phyloP scores from a whole-genome alignment of 1,284 basidiomycete species.

The Cryptococcus sp. region DNA sequence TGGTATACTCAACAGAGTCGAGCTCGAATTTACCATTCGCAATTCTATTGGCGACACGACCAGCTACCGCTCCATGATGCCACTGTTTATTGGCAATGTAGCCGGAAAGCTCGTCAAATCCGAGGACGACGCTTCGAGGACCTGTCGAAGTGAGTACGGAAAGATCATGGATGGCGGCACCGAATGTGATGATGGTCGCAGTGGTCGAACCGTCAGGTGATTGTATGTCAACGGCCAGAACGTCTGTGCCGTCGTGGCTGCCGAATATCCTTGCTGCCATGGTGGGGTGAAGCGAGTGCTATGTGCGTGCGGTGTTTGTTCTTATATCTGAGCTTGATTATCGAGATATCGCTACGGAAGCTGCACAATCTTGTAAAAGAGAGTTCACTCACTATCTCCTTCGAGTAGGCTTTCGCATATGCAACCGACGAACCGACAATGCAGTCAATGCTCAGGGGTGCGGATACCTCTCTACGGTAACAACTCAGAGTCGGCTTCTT shows the following conservation, averaged over 20 bases:
- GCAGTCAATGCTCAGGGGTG: too few relatives aligned
- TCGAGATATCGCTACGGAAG: too few relatives aligned
- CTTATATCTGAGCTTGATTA: too few relatives aligned
- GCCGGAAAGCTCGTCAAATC: constrained; percentile 11
- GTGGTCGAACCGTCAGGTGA: constrained; percentile 15
- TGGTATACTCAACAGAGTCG: constrained; percentile 3
- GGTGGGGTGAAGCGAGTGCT: background rate
- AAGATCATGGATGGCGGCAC: constrained; percentile 10
- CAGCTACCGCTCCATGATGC: constrained; percentile 19
- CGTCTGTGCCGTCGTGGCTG: constrained; percentile 2
- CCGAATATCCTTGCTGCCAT: constrained; percentile 4
- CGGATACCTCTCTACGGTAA: too few relatives aligned
- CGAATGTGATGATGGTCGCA: constrained; percentile 14
- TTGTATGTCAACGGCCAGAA: constrained; percentile 16
- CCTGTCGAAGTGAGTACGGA: constrained; percentile 2
- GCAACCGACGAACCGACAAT: too few relatives aligned
- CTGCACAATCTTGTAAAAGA: too few relatives aligned
- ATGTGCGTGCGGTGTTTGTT: too few relatives aligned
- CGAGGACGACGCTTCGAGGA: constrained; percentile 14
- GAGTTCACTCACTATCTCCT: too few relatives aligned
- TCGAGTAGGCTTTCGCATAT: too few relatives aligned
- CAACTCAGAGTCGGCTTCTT: too few relatives aligned
- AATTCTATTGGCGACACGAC: constrained; percentile 18
- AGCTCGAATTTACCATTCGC: constrained; percentile 9
- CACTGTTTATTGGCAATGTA: constrained; percentile 14